A percentile compares a stretch with the other conserved stretches of the same genome.
phyloP scores from a whole-genome alignment of 2,329 filamentous ascomycete species.

The Cytospora paraplurivora region DNA sequence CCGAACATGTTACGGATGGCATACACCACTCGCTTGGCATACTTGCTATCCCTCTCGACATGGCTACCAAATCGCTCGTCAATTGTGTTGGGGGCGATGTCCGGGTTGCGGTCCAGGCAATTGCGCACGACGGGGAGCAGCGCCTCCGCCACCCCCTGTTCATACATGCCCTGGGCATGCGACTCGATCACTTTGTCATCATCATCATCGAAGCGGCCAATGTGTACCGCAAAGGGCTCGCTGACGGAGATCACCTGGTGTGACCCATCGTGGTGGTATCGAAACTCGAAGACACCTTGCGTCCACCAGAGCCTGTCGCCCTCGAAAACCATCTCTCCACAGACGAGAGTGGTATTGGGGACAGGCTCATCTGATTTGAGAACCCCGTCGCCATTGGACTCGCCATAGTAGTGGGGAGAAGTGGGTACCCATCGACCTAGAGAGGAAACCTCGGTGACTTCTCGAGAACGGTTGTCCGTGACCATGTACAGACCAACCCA shows the following conservation, averaged over 20 bases:
- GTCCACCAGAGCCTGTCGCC: slow-evolving; percentile 98
- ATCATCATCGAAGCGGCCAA: slow-evolving; percentile 77
- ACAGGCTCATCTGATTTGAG: slow-evolving; percentile 66
- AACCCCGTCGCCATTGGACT: slow-evolving; percentile 74
- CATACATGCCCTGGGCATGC: slow-evolving; percentile 62
- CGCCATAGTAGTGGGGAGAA: slow-evolving; percentile 75
- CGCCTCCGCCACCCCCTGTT: slow-evolving; percentile 71
- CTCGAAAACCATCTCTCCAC: slow-evolving; percentile 82
- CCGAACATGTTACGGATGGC: slow-evolving; percentile 97
- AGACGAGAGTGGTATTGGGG: slow-evolving; percentile 59
- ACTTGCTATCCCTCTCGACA: slow-evolving; percentile 86
- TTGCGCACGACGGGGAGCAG: slow-evolving; percentile 84
- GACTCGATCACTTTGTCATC: slow-evolving; percentile 57
- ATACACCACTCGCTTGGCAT: slow-evolving; percentile 86
- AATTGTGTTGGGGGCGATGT: slow-evolving; percentile 79
- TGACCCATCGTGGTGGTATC: slow-evolving; percentile 91
- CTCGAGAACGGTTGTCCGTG: slow-evolving; percentile 85
- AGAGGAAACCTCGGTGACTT: slow-evolving; percentile 80
- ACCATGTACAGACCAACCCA: slow-evolving; percentile 98
- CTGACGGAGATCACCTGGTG: slow-evolving; percentile 95
- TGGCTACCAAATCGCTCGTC: slow-evolving; percentile 84
- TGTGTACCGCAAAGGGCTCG: slow-evolving; percentile 86
- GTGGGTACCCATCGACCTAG: slow-evolving; percentile 89
- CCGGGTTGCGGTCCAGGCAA: slow-evolving; percentile 88
- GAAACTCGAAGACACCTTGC: slow-evolving; percentile 92